Percentiles rank a stretch among this genome's conserved stretches.
Evolutionary conservation across 2,329 filamentous ascomycete genomes (phyloP).

Genomic region (Aspergillus terreus): DNA sequence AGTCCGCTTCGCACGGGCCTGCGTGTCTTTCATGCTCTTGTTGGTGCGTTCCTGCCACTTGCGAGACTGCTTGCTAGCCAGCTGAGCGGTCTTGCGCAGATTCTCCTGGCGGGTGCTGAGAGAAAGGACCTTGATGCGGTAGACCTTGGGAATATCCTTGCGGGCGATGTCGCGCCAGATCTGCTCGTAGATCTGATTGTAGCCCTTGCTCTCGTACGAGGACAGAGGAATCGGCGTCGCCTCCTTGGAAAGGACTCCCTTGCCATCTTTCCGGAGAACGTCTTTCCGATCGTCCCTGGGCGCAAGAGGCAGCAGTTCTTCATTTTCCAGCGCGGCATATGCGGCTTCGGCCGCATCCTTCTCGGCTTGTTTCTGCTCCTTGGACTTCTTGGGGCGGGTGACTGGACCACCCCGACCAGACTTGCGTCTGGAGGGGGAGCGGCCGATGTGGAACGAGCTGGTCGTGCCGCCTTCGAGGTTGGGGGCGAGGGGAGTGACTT

Average conservation of each 20-base stretch:
- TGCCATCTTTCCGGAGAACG: constrained; percentile 42
- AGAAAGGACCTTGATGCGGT: constrained; percentile 80
- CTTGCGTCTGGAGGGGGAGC: constrained; percentile 50
- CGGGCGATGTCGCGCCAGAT: constrained; percentile 93
- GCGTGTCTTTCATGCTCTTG: constrained; percentile 96
- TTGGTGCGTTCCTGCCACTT: constrained; percentile 97
- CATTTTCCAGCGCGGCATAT: constrained; percentile 63
- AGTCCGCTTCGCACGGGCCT: constrained; percentile 91
- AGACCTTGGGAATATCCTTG: constrained; percentile 91
- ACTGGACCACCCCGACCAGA: constrained; percentile 49
- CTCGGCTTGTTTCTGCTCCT: constrained; percentile 64
- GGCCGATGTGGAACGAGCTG: constrained; percentile 72
- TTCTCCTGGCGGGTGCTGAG: constrained; percentile 89
- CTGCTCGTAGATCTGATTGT: constrained; percentile 95
- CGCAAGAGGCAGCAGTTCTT: constrained; percentile 47
- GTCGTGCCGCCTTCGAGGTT: constrained; percentile 82
- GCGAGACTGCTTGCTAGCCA: constrained; percentile 95
- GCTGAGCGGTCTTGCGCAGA: constrained; percentile 91
- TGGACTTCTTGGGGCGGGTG: constrained; percentile 82
- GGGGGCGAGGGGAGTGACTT: constrained; percentile 68
- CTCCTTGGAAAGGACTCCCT: constrained; percentile 40
- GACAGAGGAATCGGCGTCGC: constrained; percentile 51
- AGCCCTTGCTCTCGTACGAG: constrained; percentile 81
- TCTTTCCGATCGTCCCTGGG: constrained; percentile 55
- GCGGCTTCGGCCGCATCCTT: constrained; percentile 79